These are phyloP conservation scores for Bruguiera gymnorhiza DNA, from an alignment of 345 rosid genomes.

Conservation along the genomic window DNA sequence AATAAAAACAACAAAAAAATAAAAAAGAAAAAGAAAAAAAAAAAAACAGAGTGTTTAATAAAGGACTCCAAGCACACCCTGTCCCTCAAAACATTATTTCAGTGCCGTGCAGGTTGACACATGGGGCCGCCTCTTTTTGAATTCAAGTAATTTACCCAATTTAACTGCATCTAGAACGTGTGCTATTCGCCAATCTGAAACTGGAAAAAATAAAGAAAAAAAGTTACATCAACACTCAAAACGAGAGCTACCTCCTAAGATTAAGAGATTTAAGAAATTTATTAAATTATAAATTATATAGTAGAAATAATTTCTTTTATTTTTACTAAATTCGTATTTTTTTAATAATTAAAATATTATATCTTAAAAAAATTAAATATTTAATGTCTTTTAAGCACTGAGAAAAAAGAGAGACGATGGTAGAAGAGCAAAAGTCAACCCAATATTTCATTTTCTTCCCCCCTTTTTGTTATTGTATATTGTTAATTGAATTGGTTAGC, in stretches of 20 bases:
- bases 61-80: conserved; percentile 22
- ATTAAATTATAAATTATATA: too few relatives aligned
- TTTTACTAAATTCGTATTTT: too few relatives aligned
- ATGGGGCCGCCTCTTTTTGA: conserved; percentile 25
- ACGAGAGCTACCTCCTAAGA: not conserved
- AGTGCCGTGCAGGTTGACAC: conserved; percentile 17
- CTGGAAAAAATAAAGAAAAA: too few relatives aligned
- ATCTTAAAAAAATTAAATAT: too few relatives aligned
- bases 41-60: not conserved
- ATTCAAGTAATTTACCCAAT: not conserved
- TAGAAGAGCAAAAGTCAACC: too few relatives aligned
- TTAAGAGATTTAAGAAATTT: too few relatives aligned
- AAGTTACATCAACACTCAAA: too few relatives aligned
- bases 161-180: not conserved
- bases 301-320: too few relatives aligned
- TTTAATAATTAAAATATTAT: too few relatives aligned
- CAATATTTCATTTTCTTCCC: not conserved
- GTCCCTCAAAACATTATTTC: conserved; percentile 19
- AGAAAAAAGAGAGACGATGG: not conserved
- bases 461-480: not conserved
- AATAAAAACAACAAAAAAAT: conserved; percentile 1
- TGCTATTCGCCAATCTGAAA: not conserved
- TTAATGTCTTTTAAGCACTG: too few relatives aligned
- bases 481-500: too few relatives aligned
- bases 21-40: not conserved